Base-by-base conservation (phyloP, 108 stramenopile genomes). In the Skeletonema tropicum region DNA sequence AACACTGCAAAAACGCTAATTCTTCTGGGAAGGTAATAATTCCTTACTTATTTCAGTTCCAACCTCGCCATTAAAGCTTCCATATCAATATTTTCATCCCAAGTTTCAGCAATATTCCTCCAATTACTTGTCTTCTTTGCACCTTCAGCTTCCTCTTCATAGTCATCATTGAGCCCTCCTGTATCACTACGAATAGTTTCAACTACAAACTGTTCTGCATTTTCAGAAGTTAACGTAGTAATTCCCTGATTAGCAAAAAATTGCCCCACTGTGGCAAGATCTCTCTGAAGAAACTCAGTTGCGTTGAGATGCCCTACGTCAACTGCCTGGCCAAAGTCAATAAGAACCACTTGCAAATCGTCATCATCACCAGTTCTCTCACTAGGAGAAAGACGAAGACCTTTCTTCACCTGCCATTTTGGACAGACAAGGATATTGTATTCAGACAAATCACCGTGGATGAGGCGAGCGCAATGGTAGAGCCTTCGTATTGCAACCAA, bases 311-410 rank as follows among this genome's bases (percentile, higher is more conserved):
- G 93, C 7, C 76, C 71, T 26, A 65, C 30, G 39, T 91, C 89
- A 2, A 96, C 92, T 10, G 92, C 84, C 71, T 94, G 91, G 0
- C 90, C 92, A 83, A 94, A 92, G 55, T 96, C 92, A 77, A 96
- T 92, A 45, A 93, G 42, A 15, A 88, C 92, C 31, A 86, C 74
- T 46, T 89, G 89, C 12, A 94, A 62, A 29, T 76, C 76, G 15
- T 85, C 68, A 17, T 81, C 76, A 21, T 84, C 64, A 6, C 73
- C 60, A 15, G 38, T 64, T 48, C 42, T 9, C 39, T 82, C 60
- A 12, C 69, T 39, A 42, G 58, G 29, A 36, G 59, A 23, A 0
- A 14, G 33, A 21, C 62, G n/a, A 14, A 7, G 66, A 21, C 48
- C 68, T 17, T 79, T 74, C 48, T 77, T 60, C 15, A 88, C 64